phyloP scores from a whole-genome alignment of 495 filamentous ascomycete genomes.

The Oidiodendron maius region DNA sequence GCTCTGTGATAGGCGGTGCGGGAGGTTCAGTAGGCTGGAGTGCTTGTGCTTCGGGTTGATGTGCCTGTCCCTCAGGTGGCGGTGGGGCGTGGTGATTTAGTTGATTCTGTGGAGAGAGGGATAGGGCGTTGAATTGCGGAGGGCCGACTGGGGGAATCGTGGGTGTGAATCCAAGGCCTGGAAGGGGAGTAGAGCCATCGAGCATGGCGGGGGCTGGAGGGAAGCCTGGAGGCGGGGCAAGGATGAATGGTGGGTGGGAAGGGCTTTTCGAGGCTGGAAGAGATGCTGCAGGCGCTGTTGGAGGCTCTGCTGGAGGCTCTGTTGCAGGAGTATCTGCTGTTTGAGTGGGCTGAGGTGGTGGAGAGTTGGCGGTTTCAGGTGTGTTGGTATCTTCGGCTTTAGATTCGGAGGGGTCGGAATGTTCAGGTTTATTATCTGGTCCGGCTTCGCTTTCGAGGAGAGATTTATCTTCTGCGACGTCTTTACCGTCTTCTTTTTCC shows the following conservation, averaged over 20 bases:
- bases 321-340: constrained; percentile 1
- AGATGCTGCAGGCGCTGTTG: no score
- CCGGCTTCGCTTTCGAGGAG: no score
- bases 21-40: constrained; percentile 6
- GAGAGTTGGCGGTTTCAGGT: neutral
- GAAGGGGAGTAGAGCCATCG: constrained; percentile 22
- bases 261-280: no score
- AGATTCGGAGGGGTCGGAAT: no score
- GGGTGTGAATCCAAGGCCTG: constrained; percentile 16
- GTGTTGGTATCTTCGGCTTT: neutral
- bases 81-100: constrained; percentile 11
- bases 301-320: no score
- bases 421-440: no score
- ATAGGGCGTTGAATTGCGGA: constrained; percentile 7
- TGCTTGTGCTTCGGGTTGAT: no score
- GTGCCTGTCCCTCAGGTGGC: no score
- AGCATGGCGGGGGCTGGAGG: constrained; percentile 12
- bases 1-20: constrained; percentile 20
- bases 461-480: no score
- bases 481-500: no score
- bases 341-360: neutral
- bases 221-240: constrained; percentile 1
- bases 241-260: constrained; percentile 14
- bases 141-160: constrained; percentile 3
- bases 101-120: neutral